These are phyloP conservation scores for Alternaria dauci DNA, from an alignment of 2,329 filamentous ascomycete genomes.

Conservation along the genomic window DNA sequence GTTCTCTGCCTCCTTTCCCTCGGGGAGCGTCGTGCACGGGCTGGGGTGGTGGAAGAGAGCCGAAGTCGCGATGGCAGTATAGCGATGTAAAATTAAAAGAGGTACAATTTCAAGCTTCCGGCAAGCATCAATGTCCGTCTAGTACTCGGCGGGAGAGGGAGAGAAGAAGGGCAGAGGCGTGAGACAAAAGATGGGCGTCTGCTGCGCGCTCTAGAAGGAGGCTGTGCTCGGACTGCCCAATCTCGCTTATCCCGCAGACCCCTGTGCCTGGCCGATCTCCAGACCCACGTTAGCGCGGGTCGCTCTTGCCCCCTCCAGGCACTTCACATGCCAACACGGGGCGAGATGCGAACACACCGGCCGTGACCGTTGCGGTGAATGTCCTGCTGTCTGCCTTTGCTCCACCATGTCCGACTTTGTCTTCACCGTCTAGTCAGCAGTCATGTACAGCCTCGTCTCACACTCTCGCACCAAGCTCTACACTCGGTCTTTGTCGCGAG, in stretches of 20 bases:
- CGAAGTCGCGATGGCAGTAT: slow-evolving; percentile 4
- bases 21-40: slow-evolving; percentile 8
- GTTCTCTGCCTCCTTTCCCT: slow-evolving; percentile 34
- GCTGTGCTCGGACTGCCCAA: slow-evolving; percentile 30
- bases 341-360: slow-evolving; percentile 4
- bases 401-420: slow-evolving; percentile 5
- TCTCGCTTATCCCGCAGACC: slow-evolving; percentile 24
- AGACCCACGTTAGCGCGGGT: neutral
- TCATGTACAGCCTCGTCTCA: slow-evolving; percentile 10
- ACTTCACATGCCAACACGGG: slow-evolving; percentile 21
- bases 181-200: slow-evolving; percentile 21
- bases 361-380: neutral
- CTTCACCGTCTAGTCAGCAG: neutral
- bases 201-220: slow-evolving; percentile 22
- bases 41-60: slow-evolving; percentile 7
- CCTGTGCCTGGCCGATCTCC: neutral
- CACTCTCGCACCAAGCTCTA: slow-evolving; percentile 13
- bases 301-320: slow-evolving; percentile 1
- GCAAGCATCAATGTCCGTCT: slow-evolving; percentile 21
- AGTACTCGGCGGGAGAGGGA: slow-evolving; percentile 22
- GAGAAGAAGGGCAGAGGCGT: slow-evolving; percentile 20
- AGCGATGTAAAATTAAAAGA: slow-evolving; percentile 21
- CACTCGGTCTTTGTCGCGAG: slow-evolving; percentile 16
- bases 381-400: neutral
- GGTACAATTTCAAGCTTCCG: slow-evolving; percentile 21